Evolutionary conservation across 192 early-diverging fungal species (phyloP).

Genomic region (Bifiguratus adelaidae): DNA sequence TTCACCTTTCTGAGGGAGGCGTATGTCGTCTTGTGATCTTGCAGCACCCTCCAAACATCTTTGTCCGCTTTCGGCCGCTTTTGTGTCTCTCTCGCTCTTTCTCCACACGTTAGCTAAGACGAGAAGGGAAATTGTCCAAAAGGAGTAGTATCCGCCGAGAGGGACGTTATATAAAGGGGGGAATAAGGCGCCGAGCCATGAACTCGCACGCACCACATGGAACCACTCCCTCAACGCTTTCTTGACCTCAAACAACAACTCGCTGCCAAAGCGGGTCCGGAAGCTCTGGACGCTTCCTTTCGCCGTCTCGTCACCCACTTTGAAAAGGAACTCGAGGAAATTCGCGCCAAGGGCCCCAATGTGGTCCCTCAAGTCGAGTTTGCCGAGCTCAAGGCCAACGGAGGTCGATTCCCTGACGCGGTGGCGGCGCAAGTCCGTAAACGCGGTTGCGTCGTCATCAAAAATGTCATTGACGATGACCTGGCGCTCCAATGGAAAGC

Average conservation of each 20-base stretch:
- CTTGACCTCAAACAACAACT: constrained; percentile 10
- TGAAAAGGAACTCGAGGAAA: constrained; percentile 7
- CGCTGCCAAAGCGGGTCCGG: background rate
- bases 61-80: too few relatives aligned
- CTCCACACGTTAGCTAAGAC: too few relatives aligned
- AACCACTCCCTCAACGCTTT: constrained; percentile 10
- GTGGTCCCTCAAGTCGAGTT: constrained; percentile 10
- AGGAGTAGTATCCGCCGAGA: too few relatives aligned
- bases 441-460: constrained; percentile 14
- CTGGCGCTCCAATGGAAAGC: constrained; percentile 11
- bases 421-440: constrained; percentile 7
- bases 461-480: constrained; percentile 5
- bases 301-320: constrained; percentile 1
- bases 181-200: too few relatives aligned
- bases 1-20: too few relatives aligned
- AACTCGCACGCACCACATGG: too few relatives aligned
- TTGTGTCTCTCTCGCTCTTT: too few relatives aligned
- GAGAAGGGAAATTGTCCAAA: too few relatives aligned
- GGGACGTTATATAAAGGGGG: too few relatives aligned
- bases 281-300: background rate
- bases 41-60: too few relatives aligned
- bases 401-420: constrained; percentile 8
- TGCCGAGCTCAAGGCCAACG: constrained; percentile 3
- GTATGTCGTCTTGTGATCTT: too few relatives aligned
- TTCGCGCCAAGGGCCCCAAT: constrained; percentile 7